phyloP scores from a whole-genome alignment of 2,329 filamentous ascomycete genomes.

The Tolypocladium album region DNA sequence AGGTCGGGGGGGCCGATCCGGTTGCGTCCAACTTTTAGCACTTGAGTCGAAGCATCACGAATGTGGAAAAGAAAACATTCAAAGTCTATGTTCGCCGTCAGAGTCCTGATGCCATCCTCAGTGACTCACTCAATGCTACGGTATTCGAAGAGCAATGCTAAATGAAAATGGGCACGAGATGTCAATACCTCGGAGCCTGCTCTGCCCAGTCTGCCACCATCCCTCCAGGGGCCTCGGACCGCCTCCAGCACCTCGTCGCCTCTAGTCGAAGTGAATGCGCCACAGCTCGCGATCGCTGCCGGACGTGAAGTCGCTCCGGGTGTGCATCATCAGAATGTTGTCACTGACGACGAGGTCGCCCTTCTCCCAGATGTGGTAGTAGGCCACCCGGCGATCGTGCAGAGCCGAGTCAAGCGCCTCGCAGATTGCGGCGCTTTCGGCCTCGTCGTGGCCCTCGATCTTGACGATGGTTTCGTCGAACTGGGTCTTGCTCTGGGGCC shows the following conservation, averaged over 20 bases:
- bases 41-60: background rate
- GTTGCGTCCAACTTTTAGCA: no score
- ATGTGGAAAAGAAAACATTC: background rate
- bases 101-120: background rate
- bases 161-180: background rate
- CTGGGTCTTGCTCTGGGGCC: constrained; percentile 38
- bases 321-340: constrained; percentile 39
- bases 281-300: constrained; percentile 35
- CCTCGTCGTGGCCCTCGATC: constrained; percentile 24
- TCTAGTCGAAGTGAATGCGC: constrained; percentile 37
- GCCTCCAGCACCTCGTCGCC: background rate
- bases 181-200: background rate
- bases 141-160: background rate
- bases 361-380: constrained; percentile 42
- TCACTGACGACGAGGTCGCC: constrained; percentile 44
- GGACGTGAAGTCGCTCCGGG: constrained; percentile 31
- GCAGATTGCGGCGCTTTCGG: constrained; percentile 24
- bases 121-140: background rate
- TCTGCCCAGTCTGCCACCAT: no score
- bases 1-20: no score
- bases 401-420: constrained; percentile 29
- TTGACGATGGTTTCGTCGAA: constrained; percentile 34
- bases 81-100: background rate
- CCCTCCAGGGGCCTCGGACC: background rate
- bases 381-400: constrained; percentile 38